Conservation (phyloP, 257 asterid species). For the Asclepias syriaca region DNA sequence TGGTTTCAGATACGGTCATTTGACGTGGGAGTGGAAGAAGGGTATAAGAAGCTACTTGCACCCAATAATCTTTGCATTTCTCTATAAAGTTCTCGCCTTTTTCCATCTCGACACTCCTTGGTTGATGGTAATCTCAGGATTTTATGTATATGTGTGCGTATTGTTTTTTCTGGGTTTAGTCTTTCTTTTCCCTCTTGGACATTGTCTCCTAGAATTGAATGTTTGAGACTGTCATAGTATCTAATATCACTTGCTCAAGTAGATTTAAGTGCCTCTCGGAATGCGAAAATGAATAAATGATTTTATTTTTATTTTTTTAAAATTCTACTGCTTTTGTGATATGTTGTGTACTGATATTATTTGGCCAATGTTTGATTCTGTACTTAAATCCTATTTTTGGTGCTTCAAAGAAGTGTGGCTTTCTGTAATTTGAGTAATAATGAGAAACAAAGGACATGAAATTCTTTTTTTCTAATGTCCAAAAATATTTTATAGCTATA, state of each 20-base stretch:
- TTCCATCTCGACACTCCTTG: slow-evolving; percentile 66
- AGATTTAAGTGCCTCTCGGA: not conserved
- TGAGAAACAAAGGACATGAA: not conserved
- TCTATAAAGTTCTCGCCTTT: slow-evolving; percentile 69
- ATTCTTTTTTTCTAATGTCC: not conserved
- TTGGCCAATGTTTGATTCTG: not conserved
- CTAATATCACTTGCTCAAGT: not conserved
- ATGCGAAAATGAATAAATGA: not conserved
- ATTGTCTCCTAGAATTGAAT: not conserved
- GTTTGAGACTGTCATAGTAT: not conserved
- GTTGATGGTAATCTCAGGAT: slow-evolving; percentile 64
- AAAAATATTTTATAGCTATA: not conserved
- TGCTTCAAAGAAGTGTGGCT: not conserved
- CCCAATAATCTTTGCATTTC: slow-evolving; percentile 72
- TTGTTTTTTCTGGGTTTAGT: not conserved
- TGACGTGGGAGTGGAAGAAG: slow-evolving; percentile 78
- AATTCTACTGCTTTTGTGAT: not conserved
- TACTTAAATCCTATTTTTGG: not conserved
- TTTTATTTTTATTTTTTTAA: not conserved
- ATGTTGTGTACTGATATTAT: not conserved
- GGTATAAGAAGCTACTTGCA: slow-evolving; percentile 92
- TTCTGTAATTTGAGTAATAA: not conserved
- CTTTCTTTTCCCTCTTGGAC: not conserved
- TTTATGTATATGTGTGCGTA: not conserved
- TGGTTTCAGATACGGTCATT: slow-evolving; percentile 69